Percentiles rank a stretch among this genome's conserved stretches.
Evolutionary conservation across 2,329 filamentous ascomycete genomes (phyloP).

Genomic region (Apiospora malaysiana): DNA sequence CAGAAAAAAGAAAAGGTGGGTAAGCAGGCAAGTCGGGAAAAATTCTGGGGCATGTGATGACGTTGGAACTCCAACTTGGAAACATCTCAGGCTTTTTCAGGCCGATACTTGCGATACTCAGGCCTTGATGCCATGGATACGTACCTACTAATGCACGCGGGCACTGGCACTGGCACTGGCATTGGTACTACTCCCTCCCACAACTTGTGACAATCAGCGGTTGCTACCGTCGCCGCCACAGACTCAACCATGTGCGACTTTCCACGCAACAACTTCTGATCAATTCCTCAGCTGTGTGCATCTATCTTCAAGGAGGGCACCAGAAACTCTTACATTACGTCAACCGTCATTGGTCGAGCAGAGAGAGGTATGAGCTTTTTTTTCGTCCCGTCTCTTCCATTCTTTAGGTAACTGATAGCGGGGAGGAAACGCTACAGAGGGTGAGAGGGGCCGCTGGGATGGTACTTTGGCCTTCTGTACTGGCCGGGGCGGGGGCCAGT

Average conservation of each 20-base stretch:
- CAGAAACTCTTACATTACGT: too few species aligned
- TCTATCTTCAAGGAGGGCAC: background rate
- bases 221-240: background rate
- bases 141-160: conserved; percentile 7
- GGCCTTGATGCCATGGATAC: conserved; percentile 5
- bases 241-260: background rate
- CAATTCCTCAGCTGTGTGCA: background rate
- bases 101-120: too few species aligned
- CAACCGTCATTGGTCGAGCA: background rate
- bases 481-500: too few species aligned
- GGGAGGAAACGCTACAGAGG: background rate
- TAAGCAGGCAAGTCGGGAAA: background rate
- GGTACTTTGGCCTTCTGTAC: background rate
- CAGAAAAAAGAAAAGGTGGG: background rate
- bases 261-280: background rate
- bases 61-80: conserved; percentile 13
- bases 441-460: background rate
- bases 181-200: too few species aligned
- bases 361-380: background rate
- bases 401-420: background rate
- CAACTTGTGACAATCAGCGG: background rate
- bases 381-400: too few species aligned
- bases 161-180: background rate
- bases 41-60: conserved; percentile 21
- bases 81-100: background rate